Evolutionary conservation across 495 filamentous ascomycete genomes (phyloP).

Genomic region (Hypomontagnella submonticulosa): DNA sequence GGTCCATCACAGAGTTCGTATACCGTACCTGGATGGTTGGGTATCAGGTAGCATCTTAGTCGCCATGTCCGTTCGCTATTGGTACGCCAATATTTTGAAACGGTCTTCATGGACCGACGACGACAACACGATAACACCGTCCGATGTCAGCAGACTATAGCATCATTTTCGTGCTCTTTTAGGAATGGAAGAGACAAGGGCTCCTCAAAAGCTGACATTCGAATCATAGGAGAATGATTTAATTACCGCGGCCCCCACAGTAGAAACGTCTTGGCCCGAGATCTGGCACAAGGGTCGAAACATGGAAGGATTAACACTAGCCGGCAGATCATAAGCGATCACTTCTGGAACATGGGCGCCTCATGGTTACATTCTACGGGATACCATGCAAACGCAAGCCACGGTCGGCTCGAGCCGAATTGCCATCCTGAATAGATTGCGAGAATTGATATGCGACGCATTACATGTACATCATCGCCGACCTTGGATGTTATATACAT

Average conservation of each 20-base stretch:
- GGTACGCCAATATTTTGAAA: constrained; percentile 33
- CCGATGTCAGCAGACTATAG: constrained; percentile 40
- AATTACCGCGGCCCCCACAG: constrained; percentile 38
- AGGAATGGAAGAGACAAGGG: constrained; percentile 15
- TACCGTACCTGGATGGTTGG: not conserved
- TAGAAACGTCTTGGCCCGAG: constrained; percentile 44
- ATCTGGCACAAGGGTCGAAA: constrained; percentile 46
- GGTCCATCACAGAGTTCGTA: not conserved
- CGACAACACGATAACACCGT: constrained; percentile 19
- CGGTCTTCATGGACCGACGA: constrained; percentile 16
- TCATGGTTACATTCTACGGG: constrained; percentile 18
- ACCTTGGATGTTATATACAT: not conserved
- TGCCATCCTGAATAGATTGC: constrained; percentile 2
- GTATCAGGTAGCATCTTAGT: constrained; percentile 20
- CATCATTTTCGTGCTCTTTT: constrained; percentile 24
- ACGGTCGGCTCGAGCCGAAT: constrained; percentile 39
- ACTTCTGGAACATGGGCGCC: constrained; percentile 20
- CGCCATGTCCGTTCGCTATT: constrained; percentile 19
- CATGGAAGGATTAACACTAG: constrained; percentile 39
- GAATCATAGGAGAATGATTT: constrained; percentile 21
- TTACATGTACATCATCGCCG: not conserved
- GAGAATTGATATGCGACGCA: not conserved
- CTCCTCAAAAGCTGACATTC: constrained; percentile 8
- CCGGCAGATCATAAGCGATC: constrained; percentile 45
- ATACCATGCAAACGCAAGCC: constrained; percentile 11